phyloP scores from a whole-genome alignment of 495 filamentous ascomycete genomes.

The Apiosordaria backusii region DNA sequence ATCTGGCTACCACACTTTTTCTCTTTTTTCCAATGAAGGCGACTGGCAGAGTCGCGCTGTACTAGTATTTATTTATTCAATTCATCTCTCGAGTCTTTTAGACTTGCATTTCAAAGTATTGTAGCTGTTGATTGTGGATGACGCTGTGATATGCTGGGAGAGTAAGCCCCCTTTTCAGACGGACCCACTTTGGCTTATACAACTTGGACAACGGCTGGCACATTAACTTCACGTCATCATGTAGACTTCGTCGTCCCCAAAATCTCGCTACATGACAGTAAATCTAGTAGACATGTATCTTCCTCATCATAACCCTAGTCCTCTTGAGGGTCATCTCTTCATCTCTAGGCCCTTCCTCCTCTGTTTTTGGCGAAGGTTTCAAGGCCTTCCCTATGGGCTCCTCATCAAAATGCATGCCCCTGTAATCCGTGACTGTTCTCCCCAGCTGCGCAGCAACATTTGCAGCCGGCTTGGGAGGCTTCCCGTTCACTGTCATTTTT shows the following conservation, averaged over 20 bases:
- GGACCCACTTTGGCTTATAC: too few relatives aligned
- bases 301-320: background rate
- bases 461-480: background rate
- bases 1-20: constrained; percentile 26
- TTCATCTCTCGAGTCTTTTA: background rate
- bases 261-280: background rate
- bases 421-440: background rate
- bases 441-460: background rate
- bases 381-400: background rate
- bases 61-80: constrained; percentile 4
- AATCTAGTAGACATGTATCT: background rate
- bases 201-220: too few relatives aligned
- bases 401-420: background rate
- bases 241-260: too few relatives aligned
- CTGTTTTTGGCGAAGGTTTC: background rate
- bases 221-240: too few relatives aligned
- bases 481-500: background rate
- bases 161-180: too few relatives aligned
- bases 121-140: background rate
- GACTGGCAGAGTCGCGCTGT: background rate
- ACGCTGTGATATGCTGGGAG: background rate
- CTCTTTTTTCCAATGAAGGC: background rate
- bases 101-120: background rate
- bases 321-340: background rate
- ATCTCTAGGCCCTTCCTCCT: background rate